Evolutionary conservation across 1,284 basidiomycete genomes (phyloP).

Genomic region (Mrakiaceae sp.): DNA sequence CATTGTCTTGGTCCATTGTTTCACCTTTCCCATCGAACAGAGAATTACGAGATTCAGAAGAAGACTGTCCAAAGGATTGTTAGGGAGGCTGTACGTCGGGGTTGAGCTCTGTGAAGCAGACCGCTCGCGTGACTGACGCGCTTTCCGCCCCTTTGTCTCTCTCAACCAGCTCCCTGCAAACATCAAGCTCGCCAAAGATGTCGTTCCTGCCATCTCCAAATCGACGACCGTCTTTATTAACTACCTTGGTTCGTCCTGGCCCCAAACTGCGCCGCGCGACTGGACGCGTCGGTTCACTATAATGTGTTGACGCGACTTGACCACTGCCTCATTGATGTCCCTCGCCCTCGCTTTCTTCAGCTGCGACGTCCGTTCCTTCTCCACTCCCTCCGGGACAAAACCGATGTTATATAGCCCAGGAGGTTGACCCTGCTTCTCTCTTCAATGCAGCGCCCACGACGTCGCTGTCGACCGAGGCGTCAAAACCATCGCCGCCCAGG

Average conservation of each 20-base stretch:
- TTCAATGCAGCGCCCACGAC: slow-evolving; percentile 52
- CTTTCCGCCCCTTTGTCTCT: too few species aligned
- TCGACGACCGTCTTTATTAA: slow-evolving; percentile 84
- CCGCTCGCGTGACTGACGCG: too few species aligned
- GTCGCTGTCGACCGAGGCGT: slow-evolving; percentile 70
- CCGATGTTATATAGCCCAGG: background rate
- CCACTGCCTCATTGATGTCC: background rate
- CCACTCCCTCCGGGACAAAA: background rate
- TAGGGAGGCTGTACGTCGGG: too few species aligned
- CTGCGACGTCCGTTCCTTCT: slow-evolving; percentile 49
- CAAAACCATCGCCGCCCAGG: slow-evolving; percentile 75
- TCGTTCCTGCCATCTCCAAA: slow-evolving; percentile 65
- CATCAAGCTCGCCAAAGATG: slow-evolving; percentile 76
- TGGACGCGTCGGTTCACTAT: background rate
- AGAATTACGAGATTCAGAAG: too few species aligned
- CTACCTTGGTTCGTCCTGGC: slow-evolving; percentile 55
- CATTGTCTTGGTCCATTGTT: too few species aligned
- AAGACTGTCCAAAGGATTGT: too few species aligned
- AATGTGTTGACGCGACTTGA: background rate
- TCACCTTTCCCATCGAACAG: too few species aligned
- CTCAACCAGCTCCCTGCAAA: slow-evolving; percentile 59
- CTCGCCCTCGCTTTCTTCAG: slow-evolving; percentile 30
- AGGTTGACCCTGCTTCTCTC: background rate
- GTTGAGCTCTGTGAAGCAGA: too few species aligned
- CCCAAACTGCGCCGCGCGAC: background rate